A percentile compares a stretch with the other conserved stretches of the same genome.
Evolutionary conservation across 495 filamentous ascomycete species (phyloP).

Genomic region (Podospora fimiseda): DNA sequence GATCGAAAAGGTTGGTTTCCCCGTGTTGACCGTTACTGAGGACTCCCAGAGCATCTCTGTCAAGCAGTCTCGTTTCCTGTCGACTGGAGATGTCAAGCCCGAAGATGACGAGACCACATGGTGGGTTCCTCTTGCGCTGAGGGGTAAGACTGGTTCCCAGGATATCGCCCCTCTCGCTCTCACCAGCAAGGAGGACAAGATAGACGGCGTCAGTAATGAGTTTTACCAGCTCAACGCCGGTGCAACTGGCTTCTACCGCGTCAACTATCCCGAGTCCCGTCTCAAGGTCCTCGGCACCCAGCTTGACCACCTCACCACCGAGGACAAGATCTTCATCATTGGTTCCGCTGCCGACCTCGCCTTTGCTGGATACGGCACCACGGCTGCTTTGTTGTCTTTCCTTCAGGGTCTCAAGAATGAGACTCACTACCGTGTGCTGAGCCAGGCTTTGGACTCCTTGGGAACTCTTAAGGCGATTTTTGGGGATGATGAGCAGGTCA

Average conservation of each 20-base stretch:
- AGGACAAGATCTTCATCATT: constrained; percentile 87
- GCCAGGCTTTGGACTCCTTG: constrained; percentile 67
- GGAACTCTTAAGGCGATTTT: constrained; percentile 46
- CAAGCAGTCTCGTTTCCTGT: constrained; percentile 81
- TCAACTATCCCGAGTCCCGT: constrained; percentile 77
- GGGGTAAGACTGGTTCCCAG: constrained; percentile 49
- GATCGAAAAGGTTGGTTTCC: constrained; percentile 93
- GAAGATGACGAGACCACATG: constrained; percentile 87
- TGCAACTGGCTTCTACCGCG: constrained; percentile 86
- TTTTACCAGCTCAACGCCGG: constrained; percentile 92
- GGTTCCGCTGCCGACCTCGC: constrained; percentile 91
- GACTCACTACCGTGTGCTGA: constrained; percentile 80
- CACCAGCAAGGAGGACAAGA: constrained; percentile 65
- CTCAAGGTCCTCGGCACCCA: constrained; percentile 72
- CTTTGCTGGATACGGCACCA: constrained; percentile 74
- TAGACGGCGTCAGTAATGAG: constrained; percentile 64
- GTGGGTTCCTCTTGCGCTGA: constrained; percentile 89
- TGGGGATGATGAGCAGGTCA: constrained; percentile 48
- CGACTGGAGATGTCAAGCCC: constrained; percentile 75
- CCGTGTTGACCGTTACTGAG: constrained; percentile 78
- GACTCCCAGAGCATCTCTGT: constrained; percentile 73
- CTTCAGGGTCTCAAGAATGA: constrained; percentile 77
- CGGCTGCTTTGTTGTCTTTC: constrained; percentile 70
- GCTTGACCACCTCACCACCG: constrained; percentile 62
- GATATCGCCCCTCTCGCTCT: constrained; percentile 52